These are phyloP conservation scores for Moesziomyces sp. DNA, from an alignment of 1,284 basidiomycete genomes.

Conservation along the genomic window DNA sequence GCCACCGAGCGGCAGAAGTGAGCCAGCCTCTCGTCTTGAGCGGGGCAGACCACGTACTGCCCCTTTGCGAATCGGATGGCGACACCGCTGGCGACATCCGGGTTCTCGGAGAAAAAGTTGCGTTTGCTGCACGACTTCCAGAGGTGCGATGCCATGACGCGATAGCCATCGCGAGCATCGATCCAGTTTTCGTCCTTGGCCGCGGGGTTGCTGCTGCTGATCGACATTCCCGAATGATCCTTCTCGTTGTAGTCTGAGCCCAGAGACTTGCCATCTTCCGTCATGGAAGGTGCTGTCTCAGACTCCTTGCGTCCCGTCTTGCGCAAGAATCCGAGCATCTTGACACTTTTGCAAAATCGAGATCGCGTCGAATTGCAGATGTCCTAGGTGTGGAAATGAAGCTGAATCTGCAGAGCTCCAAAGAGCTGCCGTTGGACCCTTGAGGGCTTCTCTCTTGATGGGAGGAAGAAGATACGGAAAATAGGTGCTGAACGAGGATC, in stretches of 20 bases:
- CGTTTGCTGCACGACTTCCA: constrained; percentile 26
- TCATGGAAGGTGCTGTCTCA: background rate
- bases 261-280: constrained; percentile 1
- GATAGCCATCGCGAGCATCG: constrained; percentile 43
- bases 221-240: background rate
- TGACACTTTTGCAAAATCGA: background rate
- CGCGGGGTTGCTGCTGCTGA: background rate
- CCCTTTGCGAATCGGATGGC: constrained; percentile 49
- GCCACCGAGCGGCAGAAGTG: constrained; percentile 72
- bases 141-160: constrained; percentile 46
- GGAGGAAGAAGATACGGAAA: too few species aligned
- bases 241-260: constrained; percentile 14
- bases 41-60: constrained; percentile 45
- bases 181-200: constrained; percentile 25
- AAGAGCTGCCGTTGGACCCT: too few species aligned
- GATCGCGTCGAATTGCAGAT: too few species aligned
- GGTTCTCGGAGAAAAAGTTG: constrained; percentile 31
- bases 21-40: constrained; percentile 20
- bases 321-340: constrained; percentile 19
- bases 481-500: too few species aligned
- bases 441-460: too few species aligned
- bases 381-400: background rate
- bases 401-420: background rate
- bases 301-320: constrained; percentile 1
- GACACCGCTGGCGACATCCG: constrained; percentile 26